Evolutionary conservation across 2,329 filamentous ascomycete species (phyloP).

Genomic region (Scytalidium sp.): DNA sequence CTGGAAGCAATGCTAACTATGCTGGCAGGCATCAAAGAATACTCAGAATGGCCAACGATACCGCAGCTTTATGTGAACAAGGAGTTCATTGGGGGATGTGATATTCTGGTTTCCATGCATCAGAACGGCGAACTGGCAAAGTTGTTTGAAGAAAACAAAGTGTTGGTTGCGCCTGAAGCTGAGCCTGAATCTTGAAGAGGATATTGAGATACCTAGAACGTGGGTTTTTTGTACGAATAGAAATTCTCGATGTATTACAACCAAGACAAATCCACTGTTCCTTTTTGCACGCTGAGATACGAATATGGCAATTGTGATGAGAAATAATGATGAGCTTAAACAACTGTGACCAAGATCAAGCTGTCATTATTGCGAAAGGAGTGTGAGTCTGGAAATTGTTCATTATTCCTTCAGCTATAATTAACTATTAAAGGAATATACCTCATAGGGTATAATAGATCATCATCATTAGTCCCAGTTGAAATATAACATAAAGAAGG

Average conservation of each 20-base stretch:
- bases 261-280: neutral
- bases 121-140: slow-evolving; percentile 91
- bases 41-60: slow-evolving; percentile 98
- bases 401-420: too few relatives aligned
- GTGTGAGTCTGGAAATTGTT: too few relatives aligned
- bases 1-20: slow-evolving; percentile 7
- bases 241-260: neutral
- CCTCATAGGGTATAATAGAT: too few relatives aligned
- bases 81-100: slow-evolving; percentile 96
- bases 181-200: slow-evolving; percentile 5
- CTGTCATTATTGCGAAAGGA: too few relatives aligned
- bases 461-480: neutral
- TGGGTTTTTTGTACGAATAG: neutral
- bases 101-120: slow-evolving; percentile 96
- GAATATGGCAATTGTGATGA: neutral
- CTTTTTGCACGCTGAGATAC: neutral
- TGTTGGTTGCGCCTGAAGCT: slow-evolving; percentile 50
- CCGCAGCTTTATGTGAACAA: slow-evolving; percentile 94
- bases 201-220: neutral
- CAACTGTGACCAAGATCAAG: too few relatives aligned
- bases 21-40: slow-evolving; percentile 87
- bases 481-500: too few relatives aligned
- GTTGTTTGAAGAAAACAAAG: slow-evolving; percentile 85
- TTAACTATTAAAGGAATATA: too few relatives aligned
- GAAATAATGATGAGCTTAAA: too few relatives aligned